phyloP scores from a whole-genome alignment of 495 filamentous ascomycete species.

The Parathielavia hyrcaniae region DNA sequence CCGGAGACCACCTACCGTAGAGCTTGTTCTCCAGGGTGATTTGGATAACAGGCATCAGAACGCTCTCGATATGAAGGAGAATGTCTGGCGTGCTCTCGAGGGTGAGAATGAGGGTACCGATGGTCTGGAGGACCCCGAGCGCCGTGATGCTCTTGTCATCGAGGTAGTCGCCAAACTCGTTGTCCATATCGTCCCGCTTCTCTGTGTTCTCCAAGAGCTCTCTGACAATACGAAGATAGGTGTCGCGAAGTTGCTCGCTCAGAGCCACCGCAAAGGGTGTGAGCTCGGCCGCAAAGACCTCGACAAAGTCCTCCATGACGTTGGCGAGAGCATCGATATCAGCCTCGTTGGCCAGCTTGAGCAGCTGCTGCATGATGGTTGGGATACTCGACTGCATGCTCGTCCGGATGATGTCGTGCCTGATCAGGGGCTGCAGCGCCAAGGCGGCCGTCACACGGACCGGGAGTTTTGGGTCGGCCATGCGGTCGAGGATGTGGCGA shows the following conservation, averaged over 20 bases:
- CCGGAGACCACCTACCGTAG: slow-evolving; percentile 50
- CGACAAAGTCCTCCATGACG: slow-evolving; percentile 99
- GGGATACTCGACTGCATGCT: slow-evolving; percentile 97
- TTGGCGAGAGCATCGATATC: slow-evolving; percentile 94
- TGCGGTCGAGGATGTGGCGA: slow-evolving; percentile 91
- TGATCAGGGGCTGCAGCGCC: slow-evolving; percentile 88
- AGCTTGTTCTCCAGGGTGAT: slow-evolving; percentile 97
- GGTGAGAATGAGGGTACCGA: slow-evolving; percentile 93
- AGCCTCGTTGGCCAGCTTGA: slow-evolving; percentile 93
- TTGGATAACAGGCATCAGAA: slow-evolving; percentile 92
- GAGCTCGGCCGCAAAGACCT: slow-evolving; percentile 91
- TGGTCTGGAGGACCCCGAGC: slow-evolving; percentile 92
- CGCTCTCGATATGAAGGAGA: slow-evolving; percentile 83
- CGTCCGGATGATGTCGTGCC: slow-evolving; percentile 85
- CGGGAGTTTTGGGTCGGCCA: slow-evolving; percentile 85
- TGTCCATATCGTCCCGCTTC: slow-evolving; percentile 65
- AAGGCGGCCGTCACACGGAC: slow-evolving; percentile 93
- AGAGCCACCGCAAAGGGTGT: slow-evolving; percentile 97
- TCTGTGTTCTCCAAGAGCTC: slow-evolving; percentile 82
- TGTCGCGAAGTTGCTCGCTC: slow-evolving; percentile 93
- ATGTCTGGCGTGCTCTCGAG: slow-evolving; percentile 95
- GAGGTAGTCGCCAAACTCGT: slow-evolving; percentile 78
- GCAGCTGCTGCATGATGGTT: slow-evolving; percentile 98
- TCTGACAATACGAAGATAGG: slow-evolving; percentile 86
- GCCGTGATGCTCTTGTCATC: slow-evolving; percentile 99